Evolutionary conservation across 2,329 filamentous ascomycete genomes (phyloP), one percentile per base, ranked within the genome.

Genomic region (Pseudomassariella vexata): DNA sequence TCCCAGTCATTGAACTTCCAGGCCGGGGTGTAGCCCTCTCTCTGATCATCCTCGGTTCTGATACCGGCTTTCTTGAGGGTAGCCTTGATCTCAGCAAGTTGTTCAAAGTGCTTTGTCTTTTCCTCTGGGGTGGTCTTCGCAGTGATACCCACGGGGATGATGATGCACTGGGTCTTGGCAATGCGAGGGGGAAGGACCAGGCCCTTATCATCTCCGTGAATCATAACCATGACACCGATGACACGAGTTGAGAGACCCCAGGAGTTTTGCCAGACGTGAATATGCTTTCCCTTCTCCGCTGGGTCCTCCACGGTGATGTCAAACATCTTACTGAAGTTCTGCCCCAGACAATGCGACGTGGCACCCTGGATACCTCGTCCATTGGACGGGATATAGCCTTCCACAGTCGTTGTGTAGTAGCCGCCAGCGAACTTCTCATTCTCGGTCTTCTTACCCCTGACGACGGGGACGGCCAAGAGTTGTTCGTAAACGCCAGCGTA

Each of bases 1-100:
- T 98, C 94, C 87, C 88, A 95, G 63, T 98, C 89, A 64, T 94
- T 94, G 71, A 98, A 98, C 64, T 98, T 98, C 81, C 85, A 96
- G 44, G 87, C 88, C 23, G 92, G 89, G 39, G 88, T 78, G 79
- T 96, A 95, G 45, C 84, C 85, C 31, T 96, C 90, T 38, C 94
- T 82, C 56, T 79, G 74, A 56, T 98, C 92, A 31, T 81, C 76
- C 44, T 94, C 83, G 37, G 78, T 76, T 37, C 92, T 85, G 23
- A 98, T 68, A 35, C 81, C 82, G 14, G 74, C 82, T 39, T 77
- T 79, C 53, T 77, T 78, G 30, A 98, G 72, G 9, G 76, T 73
- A 20, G 69, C 62, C 30, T 76, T 73, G 39, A 98, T 73, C 29
- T 76, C 73, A 30, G 87, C 76, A 34, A 94, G 72, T 55, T 89